These are phyloP conservation scores for Talaromyces pinophilus DNA, from an alignment of 2,329 filamentous ascomycete genomes.

Conservation along the genomic window DNA sequence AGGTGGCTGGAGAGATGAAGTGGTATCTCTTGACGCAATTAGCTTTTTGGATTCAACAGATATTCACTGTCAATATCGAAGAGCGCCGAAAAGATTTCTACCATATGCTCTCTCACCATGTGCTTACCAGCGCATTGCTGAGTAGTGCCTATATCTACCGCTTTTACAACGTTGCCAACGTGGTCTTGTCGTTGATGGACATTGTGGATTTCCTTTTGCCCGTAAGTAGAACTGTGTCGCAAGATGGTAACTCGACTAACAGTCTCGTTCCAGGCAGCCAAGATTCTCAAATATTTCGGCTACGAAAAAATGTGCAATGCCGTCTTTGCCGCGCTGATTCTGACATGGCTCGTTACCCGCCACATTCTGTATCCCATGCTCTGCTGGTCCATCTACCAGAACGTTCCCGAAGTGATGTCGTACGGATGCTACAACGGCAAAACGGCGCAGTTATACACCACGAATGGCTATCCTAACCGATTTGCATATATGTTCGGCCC, in stretches of 20 bases:
- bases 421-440: slow-evolving; percentile 70
- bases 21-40: slow-evolving; percentile 88
- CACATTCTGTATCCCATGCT: slow-evolving; percentile 78
- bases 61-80: slow-evolving; percentile 92
- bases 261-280: slow-evolving; percentile 65
- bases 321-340: slow-evolving; percentile 81
- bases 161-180: slow-evolving; percentile 81
- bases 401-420: slow-evolving; percentile 63
- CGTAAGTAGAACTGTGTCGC: slow-evolving; percentile 54
- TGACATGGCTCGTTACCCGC: slow-evolving; percentile 79
- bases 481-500: slow-evolving; percentile 70
- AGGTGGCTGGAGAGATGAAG: slow-evolving; percentile 74
- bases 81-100: slow-evolving; percentile 90
- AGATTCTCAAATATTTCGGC: slow-evolving; percentile 88
- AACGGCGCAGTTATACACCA: slow-evolving; percentile 37
- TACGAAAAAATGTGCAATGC: slow-evolving; percentile 75
- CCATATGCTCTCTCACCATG: slow-evolving; percentile 94
- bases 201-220: slow-evolving; percentile 85
- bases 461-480: slow-evolving; percentile 43
- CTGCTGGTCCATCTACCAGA: slow-evolving; percentile 77
- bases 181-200: slow-evolving; percentile 91
- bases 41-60: slow-evolving; percentile 91
- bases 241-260: background rate
- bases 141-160: slow-evolving; percentile 82
- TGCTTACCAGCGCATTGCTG: slow-evolving; percentile 82